Conservation (phyloP, 192 early-diverging fungal genomes). For the Ambispora gerdemannii region DNA sequence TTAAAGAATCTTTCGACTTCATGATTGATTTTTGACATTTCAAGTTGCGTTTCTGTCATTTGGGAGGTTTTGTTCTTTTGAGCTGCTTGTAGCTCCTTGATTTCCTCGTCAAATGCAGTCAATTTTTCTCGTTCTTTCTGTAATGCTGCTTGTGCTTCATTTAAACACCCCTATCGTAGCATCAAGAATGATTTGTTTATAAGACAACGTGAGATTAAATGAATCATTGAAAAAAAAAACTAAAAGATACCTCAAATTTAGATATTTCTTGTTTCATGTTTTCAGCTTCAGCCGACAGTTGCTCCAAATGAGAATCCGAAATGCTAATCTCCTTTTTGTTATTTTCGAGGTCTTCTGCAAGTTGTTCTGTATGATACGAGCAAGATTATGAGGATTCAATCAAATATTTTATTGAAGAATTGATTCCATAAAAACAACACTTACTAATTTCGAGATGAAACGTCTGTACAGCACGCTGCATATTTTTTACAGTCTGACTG, state of each 20-base stretch:
- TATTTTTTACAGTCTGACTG: constrained; percentile 51
- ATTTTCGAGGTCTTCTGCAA: constrained; percentile 45
- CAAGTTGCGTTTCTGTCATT: constrained; percentile 67
- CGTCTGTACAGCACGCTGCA: constrained; percentile 66
- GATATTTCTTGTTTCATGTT: constrained; percentile 35
- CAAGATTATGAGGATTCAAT: neutral
- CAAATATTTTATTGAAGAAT: neutral
- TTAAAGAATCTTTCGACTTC: constrained; percentile 71
- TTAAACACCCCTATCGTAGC: constrained; percentile 32
- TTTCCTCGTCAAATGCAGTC: constrained; percentile 73
- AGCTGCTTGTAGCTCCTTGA: constrained; percentile 65
- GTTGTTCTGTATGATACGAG: constrained; percentile 46
- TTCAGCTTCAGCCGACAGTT: constrained; percentile 43
- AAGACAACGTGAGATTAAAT: neutral
- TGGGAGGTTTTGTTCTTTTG: constrained; percentile 63
- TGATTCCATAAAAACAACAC: constrained; percentile 29
- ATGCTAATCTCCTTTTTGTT: constrained; percentile 46
- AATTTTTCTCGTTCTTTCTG: constrained; percentile 65
- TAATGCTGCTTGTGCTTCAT: constrained; percentile 53
- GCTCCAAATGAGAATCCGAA: constrained; percentile 47
- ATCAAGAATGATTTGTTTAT: neutral
- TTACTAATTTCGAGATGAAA: constrained; percentile 64
- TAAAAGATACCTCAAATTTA: neutral
- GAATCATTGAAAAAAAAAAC: neutral
- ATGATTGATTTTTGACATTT: constrained; percentile 76